A percentile compares a stretch with the other conserved stretches of the same genome.
phyloP scores from a whole-genome alignment of 805 yeast genomes.

The Wickerhamiella kurtzmanii region DNA sequence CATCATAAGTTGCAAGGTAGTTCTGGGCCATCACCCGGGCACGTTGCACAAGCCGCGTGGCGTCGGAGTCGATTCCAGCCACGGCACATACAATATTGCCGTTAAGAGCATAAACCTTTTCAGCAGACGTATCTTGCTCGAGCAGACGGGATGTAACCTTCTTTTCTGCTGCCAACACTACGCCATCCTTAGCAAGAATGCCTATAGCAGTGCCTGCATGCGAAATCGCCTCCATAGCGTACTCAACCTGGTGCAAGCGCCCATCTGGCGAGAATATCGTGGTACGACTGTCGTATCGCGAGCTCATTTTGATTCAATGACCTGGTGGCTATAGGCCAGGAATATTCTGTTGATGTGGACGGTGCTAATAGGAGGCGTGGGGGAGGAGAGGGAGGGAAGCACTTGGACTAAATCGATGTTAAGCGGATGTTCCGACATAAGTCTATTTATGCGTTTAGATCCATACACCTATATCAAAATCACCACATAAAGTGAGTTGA shows the following conservation, averaged over 20 bases:
- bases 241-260: constrained; percentile 89
- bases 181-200: constrained; percentile 66
- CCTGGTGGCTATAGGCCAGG: too few species aligned
- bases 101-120: constrained; percentile 75
- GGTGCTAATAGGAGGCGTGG: background rate
- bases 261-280: constrained; percentile 99
- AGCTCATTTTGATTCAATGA: constrained; percentile 34
- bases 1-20: constrained; percentile 74
- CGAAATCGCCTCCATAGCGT: constrained; percentile 82
- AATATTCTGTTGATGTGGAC: too few species aligned
- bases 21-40: constrained; percentile 79
- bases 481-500: constrained; percentile 83
- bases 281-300: constrained; percentile 98
- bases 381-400: background rate
- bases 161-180: constrained; percentile 92
- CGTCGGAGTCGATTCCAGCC: constrained; percentile 97
- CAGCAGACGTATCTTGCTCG: constrained; percentile 88
- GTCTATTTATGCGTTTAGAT: background rate
- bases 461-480: too few species aligned
- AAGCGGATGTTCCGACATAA: background rate
- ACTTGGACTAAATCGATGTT: background rate
- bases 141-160: constrained; percentile 84
- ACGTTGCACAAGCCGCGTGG: constrained; percentile 72
- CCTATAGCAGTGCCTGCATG: constrained; percentile 79
- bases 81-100: constrained; percentile 72